Evolutionary conservation across 192 early-diverging fungal species (phyloP), one percentile per base, ranked within the genome.

Genomic region (Coemansia sp.): DNA sequence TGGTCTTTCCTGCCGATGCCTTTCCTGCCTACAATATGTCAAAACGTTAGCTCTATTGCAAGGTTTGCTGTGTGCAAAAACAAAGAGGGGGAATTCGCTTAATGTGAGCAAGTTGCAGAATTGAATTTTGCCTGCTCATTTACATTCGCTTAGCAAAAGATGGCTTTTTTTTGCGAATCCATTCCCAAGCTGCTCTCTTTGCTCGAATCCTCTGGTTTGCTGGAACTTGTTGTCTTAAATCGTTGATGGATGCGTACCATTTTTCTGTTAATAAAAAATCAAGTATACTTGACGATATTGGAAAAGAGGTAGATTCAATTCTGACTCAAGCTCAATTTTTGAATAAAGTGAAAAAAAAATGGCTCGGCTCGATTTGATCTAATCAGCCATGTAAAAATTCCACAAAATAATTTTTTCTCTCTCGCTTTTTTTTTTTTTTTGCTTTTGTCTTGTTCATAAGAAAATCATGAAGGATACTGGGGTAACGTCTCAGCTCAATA

Each of bases 1-100:
- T 80, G 49, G 59, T 65, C 67, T 70, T 76, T 39, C 62, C 51
- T 51, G 55, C 73, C 42, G 63, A 40, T 35, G 66, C 46, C 41
- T 76, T 47, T 47, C 69, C 61, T 16, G 72, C 72, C 72, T 68
- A 66, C 55, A 30, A 31, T 12, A 14, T n/a, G 18, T 9, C 12
- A 47, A 48, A 46, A 46, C 15, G 12, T 12, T 19, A 43, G n/a
- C n/a, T n/a, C n/a, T 7, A 43, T 43, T 5, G 41, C n/a, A 18
- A 43, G 19, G 41, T 43, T 43, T 43, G 41, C 19, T 43, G 41
- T 43, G 5, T 43, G n/a, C 12, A 43, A 43, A 43, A 3, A 7
- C 5, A 43, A 5, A 18, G 41, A 43, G 12, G n/a, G n/a, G n/a
- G n/a, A n/a, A n/a, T n/a, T n/a, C n/a, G n/a, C n/a, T n/a, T n/a